Conservation (phyloP, 2,329 filamentous ascomycete species). For the Lanzia echinophila region DNA sequence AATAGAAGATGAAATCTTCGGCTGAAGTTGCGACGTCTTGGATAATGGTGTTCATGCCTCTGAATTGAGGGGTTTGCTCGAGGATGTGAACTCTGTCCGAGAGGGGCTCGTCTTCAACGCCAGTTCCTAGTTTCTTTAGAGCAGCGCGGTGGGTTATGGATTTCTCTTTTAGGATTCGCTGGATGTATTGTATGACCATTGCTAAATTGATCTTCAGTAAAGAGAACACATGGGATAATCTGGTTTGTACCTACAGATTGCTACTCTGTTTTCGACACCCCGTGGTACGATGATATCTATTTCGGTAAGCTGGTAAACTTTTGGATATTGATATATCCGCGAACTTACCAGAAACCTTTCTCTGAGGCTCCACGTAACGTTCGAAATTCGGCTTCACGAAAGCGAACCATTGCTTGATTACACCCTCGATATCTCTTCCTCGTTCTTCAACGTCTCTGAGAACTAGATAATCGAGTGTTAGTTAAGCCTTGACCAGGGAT, state of each 20-base stretch:
- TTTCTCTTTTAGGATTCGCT: conserved; percentile 79
- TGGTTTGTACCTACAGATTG: conserved; percentile 55
- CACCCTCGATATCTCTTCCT: conserved; percentile 86
- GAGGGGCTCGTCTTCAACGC: conserved; percentile 64
- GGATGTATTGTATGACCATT: conserved; percentile 92
- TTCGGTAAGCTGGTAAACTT: background rate
- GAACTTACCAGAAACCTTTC: conserved; percentile 66
- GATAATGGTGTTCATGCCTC: conserved; percentile 85
- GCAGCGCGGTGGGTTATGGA: conserved; percentile 76
- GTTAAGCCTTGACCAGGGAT: background rate
- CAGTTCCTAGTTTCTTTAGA: conserved; percentile 66
- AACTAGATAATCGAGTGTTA: conserved; percentile 32
- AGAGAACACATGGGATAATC: background rate
- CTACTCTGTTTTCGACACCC: conserved; percentile 89
- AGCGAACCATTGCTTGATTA: conserved; percentile 95
- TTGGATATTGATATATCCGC: no score
- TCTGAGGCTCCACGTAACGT: conserved; percentile 87
- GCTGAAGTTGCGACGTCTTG: conserved; percentile 70
- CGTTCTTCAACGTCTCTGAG: conserved; percentile 83
- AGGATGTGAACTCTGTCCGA: conserved; percentile 70
- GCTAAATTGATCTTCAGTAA: conserved; percentile 38
- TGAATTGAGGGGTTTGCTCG: conserved; percentile 70
- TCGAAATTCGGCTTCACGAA: conserved; percentile 98
- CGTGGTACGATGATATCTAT: conserved; percentile 87
- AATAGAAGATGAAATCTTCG: conserved; percentile 97